Percentiles rank a stretch among this genome's conserved stretches.
Conservation (phyloP, 306 rosid species). For the Lathyrus tuberosus region DNA sequence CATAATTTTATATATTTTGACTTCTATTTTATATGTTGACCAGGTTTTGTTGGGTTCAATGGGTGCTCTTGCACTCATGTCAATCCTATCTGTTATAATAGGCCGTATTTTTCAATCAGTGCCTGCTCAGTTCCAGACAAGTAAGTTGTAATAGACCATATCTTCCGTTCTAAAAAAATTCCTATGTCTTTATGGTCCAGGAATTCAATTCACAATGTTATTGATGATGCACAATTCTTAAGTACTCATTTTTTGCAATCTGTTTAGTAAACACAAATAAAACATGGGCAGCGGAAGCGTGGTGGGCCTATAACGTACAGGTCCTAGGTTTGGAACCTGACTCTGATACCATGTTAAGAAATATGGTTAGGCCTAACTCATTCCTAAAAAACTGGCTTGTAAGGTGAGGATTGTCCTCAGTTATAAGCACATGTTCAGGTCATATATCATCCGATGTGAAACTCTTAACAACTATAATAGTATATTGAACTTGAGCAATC, state of each 20-base stretch:
- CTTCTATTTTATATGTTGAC: slow-evolving; percentile 37
- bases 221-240: neutral
- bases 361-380: too few relatives aligned
- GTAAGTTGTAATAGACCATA: slow-evolving; percentile 56
- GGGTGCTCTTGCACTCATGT: slow-evolving; percentile 91
- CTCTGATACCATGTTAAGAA: too few relatives aligned
- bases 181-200: slow-evolving; percentile 28
- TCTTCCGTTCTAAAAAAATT: slow-evolving; percentile 35
- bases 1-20: slow-evolving; percentile 34
- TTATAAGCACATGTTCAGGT: too few relatives aligned
- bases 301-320: too few relatives aligned
- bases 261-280: slow-evolving; percentile 13
- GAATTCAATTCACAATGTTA: slow-evolving; percentile 9
- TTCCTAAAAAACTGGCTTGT: too few relatives aligned
- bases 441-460: too few relatives aligned
- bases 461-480: neutral
- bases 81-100: slow-evolving; percentile 81
- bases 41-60: slow-evolving; percentile 93
- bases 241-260: neutral
- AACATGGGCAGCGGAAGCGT: neutral
- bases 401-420: too few relatives aligned
- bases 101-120: slow-evolving; percentile 89
- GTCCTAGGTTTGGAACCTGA: neutral
- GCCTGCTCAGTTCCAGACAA: slow-evolving; percentile 98
- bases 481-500: neutral